Percentiles rank a stretch among this genome's conserved stretches.
These are phyloP conservation scores for Cinnamomum micranthum DNA, from an alignment of 164 flowering plant genomes.

Conservation along the genomic window DNA sequence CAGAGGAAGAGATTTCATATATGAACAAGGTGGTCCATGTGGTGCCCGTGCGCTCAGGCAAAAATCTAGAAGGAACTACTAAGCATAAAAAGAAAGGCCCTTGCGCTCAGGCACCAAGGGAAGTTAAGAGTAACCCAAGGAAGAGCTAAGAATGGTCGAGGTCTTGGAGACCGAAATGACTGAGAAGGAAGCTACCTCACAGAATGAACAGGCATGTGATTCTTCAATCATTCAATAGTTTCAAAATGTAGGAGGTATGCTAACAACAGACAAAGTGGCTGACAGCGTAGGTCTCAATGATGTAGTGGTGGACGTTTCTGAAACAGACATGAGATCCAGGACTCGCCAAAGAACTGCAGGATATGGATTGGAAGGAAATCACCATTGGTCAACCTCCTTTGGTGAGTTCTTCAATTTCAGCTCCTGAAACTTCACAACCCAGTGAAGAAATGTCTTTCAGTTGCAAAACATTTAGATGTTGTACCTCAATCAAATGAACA, in stretches of 20 bases:
- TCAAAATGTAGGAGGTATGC: background rate
- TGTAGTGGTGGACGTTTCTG: background rate
- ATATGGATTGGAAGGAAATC: constrained; percentile 9
- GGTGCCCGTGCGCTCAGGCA: constrained; percentile 17
- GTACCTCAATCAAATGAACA: constrained; percentile 13
- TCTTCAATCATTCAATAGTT: background rate
- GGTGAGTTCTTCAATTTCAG: constrained; percentile 3
- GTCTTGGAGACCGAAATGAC: constrained; percentile 57
- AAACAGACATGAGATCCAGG: background rate
- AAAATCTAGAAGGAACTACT: constrained; percentile 82
- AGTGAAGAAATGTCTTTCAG: constrained; percentile 4
- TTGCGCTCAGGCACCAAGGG: constrained; percentile 74
- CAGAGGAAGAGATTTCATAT: no score
- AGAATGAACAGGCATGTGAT: constrained; percentile 16
- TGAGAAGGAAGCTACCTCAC: constrained; percentile 44
- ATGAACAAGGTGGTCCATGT: no score
- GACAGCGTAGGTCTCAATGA: background rate
- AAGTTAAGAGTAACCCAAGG: constrained; percentile 68
- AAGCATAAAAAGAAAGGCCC: constrained; percentile 74
- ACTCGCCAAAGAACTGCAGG: background rate
- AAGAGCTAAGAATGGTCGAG: constrained; percentile 51
- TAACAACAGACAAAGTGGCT: background rate
- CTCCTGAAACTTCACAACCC: constrained; percentile 5
- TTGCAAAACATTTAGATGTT: constrained; percentile 3
- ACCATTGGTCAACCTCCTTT: constrained; percentile 3